A percentile compares a stretch with the other conserved stretches of the same genome.
These are phyloP conservation scores for Emergomyces pasteurianus DNA, from an alignment of 2,329 filamentous ascomycete genomes.

Conservation along the genomic window DNA sequence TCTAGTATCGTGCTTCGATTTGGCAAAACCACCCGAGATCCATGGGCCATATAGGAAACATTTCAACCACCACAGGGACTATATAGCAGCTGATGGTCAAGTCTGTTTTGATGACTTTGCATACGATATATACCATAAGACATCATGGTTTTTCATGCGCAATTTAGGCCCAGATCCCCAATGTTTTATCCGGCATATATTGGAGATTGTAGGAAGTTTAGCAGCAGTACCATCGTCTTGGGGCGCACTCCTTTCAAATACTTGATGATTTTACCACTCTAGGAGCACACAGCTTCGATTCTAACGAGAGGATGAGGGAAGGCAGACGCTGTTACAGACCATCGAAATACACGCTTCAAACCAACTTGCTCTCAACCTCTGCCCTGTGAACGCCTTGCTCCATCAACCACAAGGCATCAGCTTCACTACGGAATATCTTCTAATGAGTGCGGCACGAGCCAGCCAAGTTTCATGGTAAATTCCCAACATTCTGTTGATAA, in stretches of 20 bases:
- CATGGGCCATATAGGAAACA: neutral
- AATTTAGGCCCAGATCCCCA: neutral
- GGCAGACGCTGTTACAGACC: neutral
- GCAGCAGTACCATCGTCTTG: neutral
- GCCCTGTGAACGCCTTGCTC: neutral
- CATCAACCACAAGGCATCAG: neutral
- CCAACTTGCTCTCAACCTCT: neutral
- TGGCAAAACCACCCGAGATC: neutral
- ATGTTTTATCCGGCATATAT: neutral
- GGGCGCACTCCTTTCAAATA: neutral
- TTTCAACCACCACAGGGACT: neutral
- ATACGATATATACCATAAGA: neutral
- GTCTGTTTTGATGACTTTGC: neutral
- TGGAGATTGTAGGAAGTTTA: neutral
- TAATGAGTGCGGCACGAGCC: neutral
- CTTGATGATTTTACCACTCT: neutral
- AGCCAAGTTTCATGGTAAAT: neutral
- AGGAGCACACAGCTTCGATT: neutral
- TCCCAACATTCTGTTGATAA: neutral
- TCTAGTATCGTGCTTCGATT: too few relatives aligned
- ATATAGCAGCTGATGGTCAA: neutral
- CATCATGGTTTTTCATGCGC: neutral
- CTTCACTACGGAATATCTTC: neutral
- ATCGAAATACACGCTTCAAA: neutral
- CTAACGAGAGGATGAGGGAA: neutral